Conservation (phyloP, 495 filamentous ascomycete species). For the Tuber indicum region DNA sequence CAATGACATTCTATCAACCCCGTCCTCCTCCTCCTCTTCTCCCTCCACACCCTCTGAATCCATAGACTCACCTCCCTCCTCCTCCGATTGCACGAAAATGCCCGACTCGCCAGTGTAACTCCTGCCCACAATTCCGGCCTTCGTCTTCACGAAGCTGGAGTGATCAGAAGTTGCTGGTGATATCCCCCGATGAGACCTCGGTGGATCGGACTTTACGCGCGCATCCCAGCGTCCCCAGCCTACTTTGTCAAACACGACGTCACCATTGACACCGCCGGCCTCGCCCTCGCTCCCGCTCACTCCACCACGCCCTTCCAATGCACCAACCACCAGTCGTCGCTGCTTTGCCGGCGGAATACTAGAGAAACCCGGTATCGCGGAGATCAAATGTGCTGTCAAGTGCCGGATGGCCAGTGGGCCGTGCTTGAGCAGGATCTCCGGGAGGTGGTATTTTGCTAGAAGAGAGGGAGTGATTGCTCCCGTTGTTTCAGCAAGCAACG, state of each 20-base stretch:
- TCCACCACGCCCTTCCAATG: conserved; percentile 39
- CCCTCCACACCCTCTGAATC: conserved; percentile 36
- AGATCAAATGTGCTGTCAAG: conserved; percentile 86
- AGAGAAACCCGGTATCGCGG: conserved; percentile 86
- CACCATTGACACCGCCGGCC: conserved; percentile 60
- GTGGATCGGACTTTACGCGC: conserved; percentile 59
- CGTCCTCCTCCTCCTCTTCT: conserved; percentile 60
- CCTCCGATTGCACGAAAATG: conserved; percentile 61
- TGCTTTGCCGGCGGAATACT: conserved; percentile 87
- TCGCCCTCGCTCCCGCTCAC: conserved; percentile 40
- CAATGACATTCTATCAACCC: conserved; percentile 94
- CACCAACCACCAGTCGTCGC: conserved; percentile 52
- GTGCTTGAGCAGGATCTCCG: conserved; percentile 79
- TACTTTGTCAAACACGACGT: conserved; percentile 89
- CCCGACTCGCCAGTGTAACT: conserved; percentile 65
- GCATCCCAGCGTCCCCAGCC: conserved; percentile 98
- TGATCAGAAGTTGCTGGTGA: conserved; percentile 32
- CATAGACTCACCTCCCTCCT: conserved; percentile 48
- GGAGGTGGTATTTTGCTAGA: conserved; percentile 85
- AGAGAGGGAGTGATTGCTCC: conserved; percentile 79
- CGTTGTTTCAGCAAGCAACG: conserved; percentile 55
- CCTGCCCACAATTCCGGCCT: conserved; percentile 21
- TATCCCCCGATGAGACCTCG: conserved; percentile 42
- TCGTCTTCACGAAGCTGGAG: conserved; percentile 10
- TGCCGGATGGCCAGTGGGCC: conserved; percentile 91